phyloP scores from a whole-genome alignment of 192 early-diverging fungal genomes.

The Podochytrium sp. region DNA sequence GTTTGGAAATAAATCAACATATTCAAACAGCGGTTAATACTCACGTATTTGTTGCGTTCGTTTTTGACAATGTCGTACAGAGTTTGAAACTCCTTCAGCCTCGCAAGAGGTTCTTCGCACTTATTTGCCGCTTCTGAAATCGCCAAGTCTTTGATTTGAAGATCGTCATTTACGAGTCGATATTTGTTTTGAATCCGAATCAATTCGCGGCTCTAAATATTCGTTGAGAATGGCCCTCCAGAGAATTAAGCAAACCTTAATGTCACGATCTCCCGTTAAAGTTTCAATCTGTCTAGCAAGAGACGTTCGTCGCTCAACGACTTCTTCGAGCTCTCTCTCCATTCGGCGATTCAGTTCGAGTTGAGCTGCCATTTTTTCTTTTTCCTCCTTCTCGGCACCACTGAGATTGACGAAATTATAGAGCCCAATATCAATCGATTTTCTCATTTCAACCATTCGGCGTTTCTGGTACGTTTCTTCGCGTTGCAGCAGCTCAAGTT shows the following conservation, averaged over 20 bases:
- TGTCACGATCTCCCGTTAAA: constrained; percentile 52
- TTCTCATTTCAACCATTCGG: constrained; percentile 43
- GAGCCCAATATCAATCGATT: constrained; percentile 53
- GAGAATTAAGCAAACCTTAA: constrained; percentile 41
- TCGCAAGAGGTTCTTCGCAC: constrained; percentile 49
- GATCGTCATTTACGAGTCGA: constrained; percentile 52
- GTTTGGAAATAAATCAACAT: neutral
- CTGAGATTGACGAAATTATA: constrained; percentile 59
- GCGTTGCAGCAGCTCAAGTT: constrained; percentile 41
- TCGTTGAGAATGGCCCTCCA: neutral
- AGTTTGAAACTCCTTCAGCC: constrained; percentile 59
- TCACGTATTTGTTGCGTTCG: constrained; percentile 67
- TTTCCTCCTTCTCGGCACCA: constrained; percentile 52
- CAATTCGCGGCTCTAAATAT: constrained; percentile 52
- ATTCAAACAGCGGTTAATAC: neutral
- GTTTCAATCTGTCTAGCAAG: constrained; percentile 42
- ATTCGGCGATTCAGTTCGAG: constrained; percentile 47
- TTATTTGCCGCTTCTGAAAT: constrained; percentile 55
- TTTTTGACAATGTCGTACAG: constrained; percentile 67
- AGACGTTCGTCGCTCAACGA: constrained; percentile 20
- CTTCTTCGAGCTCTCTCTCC: constrained; percentile 56
- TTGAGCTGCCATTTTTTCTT: constrained; percentile 44
- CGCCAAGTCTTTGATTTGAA: constrained; percentile 52
- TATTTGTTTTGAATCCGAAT: constrained; percentile 53
- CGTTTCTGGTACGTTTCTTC: constrained; percentile 48